These are phyloP conservation scores for Ustilago esculenta DNA, from an alignment of 1,284 basidiomycete species.

Conservation along the genomic window DNA sequence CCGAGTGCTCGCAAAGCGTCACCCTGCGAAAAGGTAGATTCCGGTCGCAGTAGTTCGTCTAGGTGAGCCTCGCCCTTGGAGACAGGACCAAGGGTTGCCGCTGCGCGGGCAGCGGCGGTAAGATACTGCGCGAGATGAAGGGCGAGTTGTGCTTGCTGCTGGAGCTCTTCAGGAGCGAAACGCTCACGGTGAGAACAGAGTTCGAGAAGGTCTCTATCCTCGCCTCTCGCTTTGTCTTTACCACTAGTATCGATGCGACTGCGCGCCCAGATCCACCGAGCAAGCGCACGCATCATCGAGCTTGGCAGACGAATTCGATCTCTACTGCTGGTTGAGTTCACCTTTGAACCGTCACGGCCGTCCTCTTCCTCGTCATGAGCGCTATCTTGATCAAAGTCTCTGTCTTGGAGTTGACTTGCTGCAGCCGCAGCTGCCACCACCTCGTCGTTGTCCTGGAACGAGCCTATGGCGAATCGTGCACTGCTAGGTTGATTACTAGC, in stretches of 20 bases:
- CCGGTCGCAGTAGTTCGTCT: constrained; percentile 35
- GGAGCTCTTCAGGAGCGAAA: constrained; percentile 29
- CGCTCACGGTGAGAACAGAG: constrained; percentile 37
- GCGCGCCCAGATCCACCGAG: constrained; percentile 42
- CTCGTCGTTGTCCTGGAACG: constrained; percentile 40
- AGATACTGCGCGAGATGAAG: constrained; percentile 39
- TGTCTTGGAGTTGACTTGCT: constrained; percentile 7
- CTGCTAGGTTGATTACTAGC: constrained; percentile 8
- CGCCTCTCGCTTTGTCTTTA: constrained; percentile 25
- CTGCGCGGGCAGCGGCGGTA: constrained; percentile 26
- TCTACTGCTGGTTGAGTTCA: background rate
- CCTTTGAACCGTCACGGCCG: background rate
- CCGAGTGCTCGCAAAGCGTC: constrained; percentile 36
- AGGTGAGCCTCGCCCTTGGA: constrained; percentile 22
- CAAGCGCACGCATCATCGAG: constrained; percentile 43
- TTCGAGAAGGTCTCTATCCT: constrained; percentile 32
- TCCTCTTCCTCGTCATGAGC: background rate
- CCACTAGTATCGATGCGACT: constrained; percentile 24
- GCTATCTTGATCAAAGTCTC: constrained; percentile 11
- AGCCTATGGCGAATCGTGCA: constrained; percentile 26
- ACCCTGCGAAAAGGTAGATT: constrained; percentile 28
- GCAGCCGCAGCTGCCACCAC: constrained; percentile 25
- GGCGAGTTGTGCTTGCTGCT: constrained; percentile 33
- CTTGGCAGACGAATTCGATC: constrained; percentile 26
- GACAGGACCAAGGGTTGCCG: constrained; percentile 19